These are phyloP conservation scores for Mallotus repandus DNA, from an alignment of 441 rosid species.

Conservation along the genomic window DNA sequence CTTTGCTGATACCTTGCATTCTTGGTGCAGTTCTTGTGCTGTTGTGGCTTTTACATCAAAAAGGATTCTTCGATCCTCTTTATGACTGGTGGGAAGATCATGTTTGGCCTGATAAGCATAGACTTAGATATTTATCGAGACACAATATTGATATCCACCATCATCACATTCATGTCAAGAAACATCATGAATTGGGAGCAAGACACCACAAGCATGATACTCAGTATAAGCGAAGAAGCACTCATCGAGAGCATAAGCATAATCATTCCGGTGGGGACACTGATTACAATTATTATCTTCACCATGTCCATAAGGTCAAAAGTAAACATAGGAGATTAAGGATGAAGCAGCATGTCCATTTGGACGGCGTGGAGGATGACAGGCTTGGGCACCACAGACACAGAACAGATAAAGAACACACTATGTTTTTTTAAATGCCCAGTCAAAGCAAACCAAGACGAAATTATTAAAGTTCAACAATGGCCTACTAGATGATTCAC, in stretches of 20 bases:
- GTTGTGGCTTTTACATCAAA: constrained; percentile 84
- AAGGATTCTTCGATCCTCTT: constrained; percentile 80
- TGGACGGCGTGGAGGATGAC: constrained; percentile 35
- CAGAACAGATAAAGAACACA: constrained; percentile 32
- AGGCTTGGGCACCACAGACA: constrained; percentile 29
- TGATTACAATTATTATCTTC: constrained; percentile 57
- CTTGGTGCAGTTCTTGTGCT: constrained; percentile 60
- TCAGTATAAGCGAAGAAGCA: constrained; percentile 32
- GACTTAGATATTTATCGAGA: constrained; percentile 20
- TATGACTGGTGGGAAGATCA: constrained; percentile 89
- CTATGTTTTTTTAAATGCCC: constrained; percentile 24
- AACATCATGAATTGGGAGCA: constrained; percentile 32
- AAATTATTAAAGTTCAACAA: constrained; percentile 16
- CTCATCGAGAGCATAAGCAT: constrained; percentile 39
- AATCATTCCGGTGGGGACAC: constrained; percentile 43
- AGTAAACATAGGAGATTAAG: constrained; percentile 52
- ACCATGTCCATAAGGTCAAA: constrained; percentile 61
- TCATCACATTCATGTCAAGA: constrained; percentile 27
- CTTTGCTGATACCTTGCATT: constrained; percentile 4
- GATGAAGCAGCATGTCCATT: constrained; percentile 29
- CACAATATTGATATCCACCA: constrained; percentile 22
- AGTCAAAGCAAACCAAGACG: constrained; percentile 11
- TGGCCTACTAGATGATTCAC: constrained; percentile 14
- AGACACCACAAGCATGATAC: constrained; percentile 47
- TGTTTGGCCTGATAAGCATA: constrained; percentile 33